Evolutionary conservation across 2,329 filamentous ascomycete genomes (phyloP), one percentile per base, ranked within the genome.

Genomic region (Neofusicoccum umdonicola): DNA sequence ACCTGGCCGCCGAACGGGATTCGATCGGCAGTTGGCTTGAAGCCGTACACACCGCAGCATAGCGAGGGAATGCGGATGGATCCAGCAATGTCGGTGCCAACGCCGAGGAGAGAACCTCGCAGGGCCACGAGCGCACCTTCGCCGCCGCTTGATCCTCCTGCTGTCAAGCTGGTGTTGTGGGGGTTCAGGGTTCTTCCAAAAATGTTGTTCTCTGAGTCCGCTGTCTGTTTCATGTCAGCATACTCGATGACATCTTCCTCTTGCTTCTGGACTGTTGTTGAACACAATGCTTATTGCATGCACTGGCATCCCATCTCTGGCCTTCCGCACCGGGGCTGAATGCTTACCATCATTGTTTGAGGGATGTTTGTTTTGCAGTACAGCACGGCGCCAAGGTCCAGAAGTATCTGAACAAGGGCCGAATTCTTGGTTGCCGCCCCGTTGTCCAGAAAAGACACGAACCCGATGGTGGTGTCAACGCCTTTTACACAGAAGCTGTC

Each of bases 121-220:
- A 86, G 71, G 0, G 79, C 85, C 5, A 86, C 58, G 11, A 87
- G 71, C 0, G 85, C 83, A 1, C 84, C 84, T 70, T 87, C 85
- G 57, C 85, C 85, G 39, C 85, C 85, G 4, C 81, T 83, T 2
- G 79, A 83, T 1, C 84, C 85, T 4, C 85, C 85, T 13, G 76
- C 68, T 0, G 82, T 83, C 22, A 86, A 71, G 1, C 73, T 78
- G 1, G 77, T 77, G 70, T 87, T 86, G 70, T 79, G 80, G 0
- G 84, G 84, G 68, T 86, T 87, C 7, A 82, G 75, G 0, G 85
- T 87, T 0, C 75, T 74, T 1, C 83, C 83, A 66, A 82, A 83
- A 45, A 85, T 66, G 68, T 84, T 84, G 64, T 69, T 81, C 54
- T 71, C 76, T 0, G 81, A 84, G 67, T 85, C 83, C 9, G 84